Evolutionary conservation across 139 green algal genomes (phyloP).

Genomic region (Coccomyxa sp.): DNA sequence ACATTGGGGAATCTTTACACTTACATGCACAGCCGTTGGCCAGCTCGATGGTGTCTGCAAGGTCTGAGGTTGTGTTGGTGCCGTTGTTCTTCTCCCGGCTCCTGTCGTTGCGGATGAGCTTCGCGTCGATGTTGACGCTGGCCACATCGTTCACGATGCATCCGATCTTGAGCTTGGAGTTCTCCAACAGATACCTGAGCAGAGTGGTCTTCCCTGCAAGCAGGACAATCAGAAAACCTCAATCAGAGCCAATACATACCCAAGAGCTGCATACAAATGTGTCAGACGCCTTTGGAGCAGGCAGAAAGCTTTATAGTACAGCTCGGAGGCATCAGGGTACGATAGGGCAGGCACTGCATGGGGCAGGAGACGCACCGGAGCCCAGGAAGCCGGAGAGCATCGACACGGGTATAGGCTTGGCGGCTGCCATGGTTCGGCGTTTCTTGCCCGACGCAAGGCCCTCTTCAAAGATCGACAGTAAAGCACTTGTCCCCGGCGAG

Average conservation of each 20-base stretch:
- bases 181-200: constrained; percentile 79
- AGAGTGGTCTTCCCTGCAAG: constrained; percentile 90
- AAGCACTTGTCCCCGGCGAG: too few relatives aligned
- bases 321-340: background rate
- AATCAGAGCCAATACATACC: background rate
- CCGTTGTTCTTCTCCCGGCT: constrained; percentile 15
- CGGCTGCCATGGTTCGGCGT: background rate
- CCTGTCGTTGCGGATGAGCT: constrained; percentile 56
- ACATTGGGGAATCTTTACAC: background rate
- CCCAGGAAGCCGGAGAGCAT: constrained; percentile 82
- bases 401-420: constrained; percentile 50
- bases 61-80: constrained; percentile 47
- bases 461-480: too few relatives aligned
- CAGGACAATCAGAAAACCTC: background rate
- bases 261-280: background rate
- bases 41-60: constrained; percentile 92
- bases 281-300: too few relatives aligned
- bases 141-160: constrained; percentile 96
- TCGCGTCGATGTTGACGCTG: constrained; percentile 90
- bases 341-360: background rate
- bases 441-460: too few relatives aligned
- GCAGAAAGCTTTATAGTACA: background rate
- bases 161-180: constrained; percentile 78
- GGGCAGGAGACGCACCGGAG: constrained; percentile 33
- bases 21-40: constrained; percentile 91